These are phyloP conservation scores for Starmerella kuoi DNA, from an alignment of 805 yeast species.

Conservation along the genomic window DNA sequence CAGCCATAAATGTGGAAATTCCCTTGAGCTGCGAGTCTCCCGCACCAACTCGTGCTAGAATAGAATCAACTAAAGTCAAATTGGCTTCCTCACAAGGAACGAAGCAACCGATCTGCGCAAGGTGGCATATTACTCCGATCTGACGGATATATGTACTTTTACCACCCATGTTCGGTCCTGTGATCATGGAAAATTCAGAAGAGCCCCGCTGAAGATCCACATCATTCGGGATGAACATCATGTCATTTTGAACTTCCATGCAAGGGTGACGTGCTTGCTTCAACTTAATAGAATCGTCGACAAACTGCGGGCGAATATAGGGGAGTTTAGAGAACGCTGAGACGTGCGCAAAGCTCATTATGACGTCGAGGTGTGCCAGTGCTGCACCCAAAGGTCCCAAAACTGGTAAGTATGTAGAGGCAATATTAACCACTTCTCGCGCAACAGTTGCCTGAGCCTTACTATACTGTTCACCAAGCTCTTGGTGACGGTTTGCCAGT, in stretches of 20 bases:
- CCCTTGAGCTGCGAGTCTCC: conserved; percentile 97
- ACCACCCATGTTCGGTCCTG: conserved; percentile 88
- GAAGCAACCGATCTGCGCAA: conserved; percentile 69
- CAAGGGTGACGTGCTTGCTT: conserved; percentile 89
- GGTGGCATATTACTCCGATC: conserved; percentile 52
- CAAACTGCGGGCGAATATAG: conserved; percentile 60
- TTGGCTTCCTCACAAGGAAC: conserved; percentile 72
- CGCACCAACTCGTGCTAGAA: conserved; percentile 95
- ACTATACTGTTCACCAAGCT: conserved; percentile 55
- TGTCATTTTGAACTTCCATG: conserved; percentile 80
- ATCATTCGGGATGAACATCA: conserved; percentile 85
- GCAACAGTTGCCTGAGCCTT: conserved; percentile 67
- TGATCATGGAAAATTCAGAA: conserved; percentile 66
- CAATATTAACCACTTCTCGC: conserved; percentile 66
- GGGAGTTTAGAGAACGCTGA: conserved; percentile 73
- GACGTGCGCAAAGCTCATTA: conserved; percentile 74
- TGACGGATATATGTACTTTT: conserved; percentile 72
- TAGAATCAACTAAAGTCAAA: conserved; percentile 75
- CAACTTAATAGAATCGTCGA: conserved; percentile 39
- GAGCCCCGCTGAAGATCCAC: conserved; percentile 46
- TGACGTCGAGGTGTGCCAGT: conserved; percentile 69
- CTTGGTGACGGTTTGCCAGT: conserved; percentile 46
- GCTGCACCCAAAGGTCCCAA: conserved; percentile 53
- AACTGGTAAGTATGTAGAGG: conserved; percentile 70
- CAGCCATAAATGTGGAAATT: conserved; percentile 91